These are phyloP conservation scores for Cryptococcus hybrid DNA, from an alignment of 1,284 basidiomycete species.

Conservation along the genomic window DNA sequence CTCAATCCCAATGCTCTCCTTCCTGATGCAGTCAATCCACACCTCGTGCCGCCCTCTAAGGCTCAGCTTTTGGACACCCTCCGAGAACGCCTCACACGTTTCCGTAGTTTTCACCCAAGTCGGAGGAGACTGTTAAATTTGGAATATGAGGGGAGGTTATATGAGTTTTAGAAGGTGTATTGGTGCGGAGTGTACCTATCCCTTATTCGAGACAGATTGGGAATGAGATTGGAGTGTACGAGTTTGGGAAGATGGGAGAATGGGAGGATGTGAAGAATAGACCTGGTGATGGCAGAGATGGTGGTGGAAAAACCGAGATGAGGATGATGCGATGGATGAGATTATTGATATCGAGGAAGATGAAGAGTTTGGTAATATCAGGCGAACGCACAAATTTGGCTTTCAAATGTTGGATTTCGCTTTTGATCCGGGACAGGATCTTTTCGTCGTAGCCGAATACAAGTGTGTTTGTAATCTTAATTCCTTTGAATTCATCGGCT, in stretches of 20 bases:
- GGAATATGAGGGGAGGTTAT: conserved; percentile 39
- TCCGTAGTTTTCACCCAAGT: conserved; percentile 13
- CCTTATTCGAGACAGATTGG: conserved; percentile 19
- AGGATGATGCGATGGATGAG: conserved; percentile 9
- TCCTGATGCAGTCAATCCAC: conserved; percentile 14
- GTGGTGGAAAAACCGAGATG: conserved; percentile 5
- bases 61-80: conserved; percentile 36
- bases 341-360: conserved; percentile 10
- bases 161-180: conserved; percentile 49
- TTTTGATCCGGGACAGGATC: conserved; percentile 48
- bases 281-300: neutral
- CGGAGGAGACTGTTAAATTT: conserved; percentile 20
- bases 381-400: conserved; percentile 24
- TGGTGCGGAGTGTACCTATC: conserved; percentile 28
- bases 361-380: conserved; percentile 18
- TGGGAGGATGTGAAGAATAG: conserved; percentile 30
- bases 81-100: conserved; percentile 31
- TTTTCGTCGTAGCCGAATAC: conserved; percentile 34
- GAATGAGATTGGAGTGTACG: conserved; percentile 26
- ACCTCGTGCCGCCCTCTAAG: conserved; percentile 48
- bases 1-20: conserved; percentile 53
- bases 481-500: neutral
- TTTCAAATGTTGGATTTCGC: conserved; percentile 46
- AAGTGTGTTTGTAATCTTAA: neutral
- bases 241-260: conserved; percentile 17